A percentile compares a stretch with the other conserved stretches of the same genome.
These are phyloP conservation scores for Kuraishia borneana DNA, from an alignment of 805 yeast genomes.

Conservation along the genomic window DNA sequence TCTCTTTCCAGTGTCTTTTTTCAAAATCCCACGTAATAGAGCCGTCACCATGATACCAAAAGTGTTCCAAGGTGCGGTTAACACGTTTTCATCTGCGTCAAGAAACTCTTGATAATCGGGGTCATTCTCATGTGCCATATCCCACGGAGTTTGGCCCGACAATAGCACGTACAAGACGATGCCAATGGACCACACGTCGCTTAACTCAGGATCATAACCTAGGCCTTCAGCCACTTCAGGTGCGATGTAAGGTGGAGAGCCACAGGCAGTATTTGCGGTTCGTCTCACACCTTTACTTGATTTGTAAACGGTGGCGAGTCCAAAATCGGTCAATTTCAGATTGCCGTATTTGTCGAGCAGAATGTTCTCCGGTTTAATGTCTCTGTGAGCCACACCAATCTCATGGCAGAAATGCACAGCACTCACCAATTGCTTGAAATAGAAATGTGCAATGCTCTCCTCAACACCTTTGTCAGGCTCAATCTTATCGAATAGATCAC, in stretches of 20 bases:
- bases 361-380: slow-evolving; percentile 61
- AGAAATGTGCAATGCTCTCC: slow-evolving; percentile 54
- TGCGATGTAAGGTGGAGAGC: slow-evolving; percentile 72
- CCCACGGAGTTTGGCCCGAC: slow-evolving; percentile 67
- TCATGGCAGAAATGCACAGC: slow-evolving; percentile 52
- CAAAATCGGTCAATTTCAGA: slow-evolving; percentile 68
- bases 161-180: slow-evolving; percentile 49
- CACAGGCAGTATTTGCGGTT: slow-evolving; percentile 43
- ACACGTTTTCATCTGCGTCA: slow-evolving; percentile 32
- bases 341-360: slow-evolving; percentile 54
- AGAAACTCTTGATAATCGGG: slow-evolving; percentile 30
- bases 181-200: slow-evolving; percentile 68
- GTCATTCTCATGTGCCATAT: slow-evolving; percentile 45
- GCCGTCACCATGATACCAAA: slow-evolving; percentile 38
- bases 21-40: slow-evolving; percentile 39
- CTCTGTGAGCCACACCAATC: slow-evolving; percentile 57
- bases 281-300: slow-evolving; percentile 35
- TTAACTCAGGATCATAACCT: slow-evolving; percentile 43
- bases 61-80: slow-evolving; percentile 42
- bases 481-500: slow-evolving; percentile 70
- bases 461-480: slow-evolving; percentile 68
- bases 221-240: slow-evolving; percentile 47
- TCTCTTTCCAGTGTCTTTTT: slow-evolving; percentile 35
- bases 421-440: slow-evolving; percentile 51
- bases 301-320: slow-evolving; percentile 53